phyloP scores from a whole-genome alignment of 2,329 filamentous ascomycete species.

The Aaosphaeria pasadenensis region DNA sequence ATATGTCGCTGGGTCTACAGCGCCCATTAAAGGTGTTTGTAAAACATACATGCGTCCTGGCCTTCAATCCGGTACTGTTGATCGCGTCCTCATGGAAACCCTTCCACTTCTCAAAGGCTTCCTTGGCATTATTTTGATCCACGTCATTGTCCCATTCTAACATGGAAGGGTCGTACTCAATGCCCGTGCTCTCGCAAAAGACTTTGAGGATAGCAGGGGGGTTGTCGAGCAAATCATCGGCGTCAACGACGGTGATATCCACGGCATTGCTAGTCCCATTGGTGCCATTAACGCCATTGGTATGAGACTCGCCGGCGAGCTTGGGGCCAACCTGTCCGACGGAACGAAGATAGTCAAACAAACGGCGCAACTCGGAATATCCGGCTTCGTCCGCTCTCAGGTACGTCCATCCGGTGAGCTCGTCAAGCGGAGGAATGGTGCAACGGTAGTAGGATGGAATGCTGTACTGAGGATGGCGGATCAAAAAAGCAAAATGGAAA shows the following conservation, averaged over 20 bases:
- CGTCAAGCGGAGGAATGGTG: conserved; percentile 80
- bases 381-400: conserved; percentile 89
- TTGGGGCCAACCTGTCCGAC: conserved; percentile 69
- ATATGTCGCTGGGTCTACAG: background rate
- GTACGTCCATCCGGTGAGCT: conserved; percentile 78
- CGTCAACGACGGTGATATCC: conserved; percentile 83
- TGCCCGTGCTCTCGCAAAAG: conserved; percentile 78
- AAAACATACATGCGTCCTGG: conserved; percentile 58
- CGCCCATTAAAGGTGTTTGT: background rate
- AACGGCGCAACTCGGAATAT: conserved; percentile 78
- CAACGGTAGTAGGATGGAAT: conserved; percentile 95
- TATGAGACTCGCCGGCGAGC: conserved; percentile 47
- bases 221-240: conserved; percentile 87
- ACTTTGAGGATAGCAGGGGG: conserved; percentile 71
- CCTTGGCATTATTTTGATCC: conserved; percentile 64
- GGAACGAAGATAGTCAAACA: conserved; percentile 80
- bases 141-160: conserved; percentile 78
- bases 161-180: conserved; percentile 76
- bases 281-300: conserved; percentile 28
- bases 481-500: conserved; percentile 95
- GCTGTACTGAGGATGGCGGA: conserved; percentile 87
- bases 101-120: conserved; percentile 92
- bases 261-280: conserved; percentile 40
- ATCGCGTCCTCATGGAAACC: conserved; percentile 97
- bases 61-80: conserved; percentile 71